Evolutionary conservation across 2,329 filamentous ascomycete genomes (phyloP).

Genomic region (Alternaria consortialis): DNA sequence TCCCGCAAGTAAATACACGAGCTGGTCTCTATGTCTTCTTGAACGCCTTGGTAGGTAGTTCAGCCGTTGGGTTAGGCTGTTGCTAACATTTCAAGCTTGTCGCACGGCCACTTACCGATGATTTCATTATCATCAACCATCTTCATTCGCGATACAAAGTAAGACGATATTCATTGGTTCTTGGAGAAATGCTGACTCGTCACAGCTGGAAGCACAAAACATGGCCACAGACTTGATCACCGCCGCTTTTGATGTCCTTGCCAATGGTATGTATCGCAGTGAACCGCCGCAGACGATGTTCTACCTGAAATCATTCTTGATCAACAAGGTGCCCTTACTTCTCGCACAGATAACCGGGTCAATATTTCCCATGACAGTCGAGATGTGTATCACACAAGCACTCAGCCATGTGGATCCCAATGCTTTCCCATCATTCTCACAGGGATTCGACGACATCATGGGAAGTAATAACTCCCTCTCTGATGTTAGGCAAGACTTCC

Average conservation of each 20-base stretch:
- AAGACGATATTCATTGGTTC: constrained; percentile 14
- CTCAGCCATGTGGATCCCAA: constrained; percentile 70
- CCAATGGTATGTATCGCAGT: constrained; percentile 81
- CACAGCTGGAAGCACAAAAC: constrained; percentile 76
- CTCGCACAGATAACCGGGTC: constrained; percentile 66
- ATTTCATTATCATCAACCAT: constrained; percentile 78
- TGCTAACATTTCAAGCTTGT: constrained; percentile 70
- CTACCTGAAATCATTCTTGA: constrained; percentile 84
- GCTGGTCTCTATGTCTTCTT: constrained; percentile 87
- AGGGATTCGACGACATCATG: constrained; percentile 67
- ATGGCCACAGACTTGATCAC: constrained; percentile 84
- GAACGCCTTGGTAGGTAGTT: constrained; percentile 73
- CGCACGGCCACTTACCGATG: constrained; percentile 83
- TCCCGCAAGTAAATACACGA: constrained; percentile 77
- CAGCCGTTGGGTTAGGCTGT: neutral
- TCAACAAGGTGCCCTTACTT: constrained; percentile 73
- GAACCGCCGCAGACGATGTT: constrained; percentile 70
- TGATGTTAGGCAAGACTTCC: constrained; percentile 80
- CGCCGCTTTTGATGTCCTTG: constrained; percentile 87
- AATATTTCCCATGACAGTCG: constrained; percentile 68
- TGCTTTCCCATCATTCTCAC: constrained; percentile 70
- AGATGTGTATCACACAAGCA: constrained; percentile 72
- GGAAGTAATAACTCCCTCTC: constrained; percentile 66
- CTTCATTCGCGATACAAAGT: constrained; percentile 86
- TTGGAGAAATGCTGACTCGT: constrained; percentile 39